Evolutionary conservation across 78 protist genomes (phyloP).

Genomic region (Dictyostelium brefeldianum): DNA sequence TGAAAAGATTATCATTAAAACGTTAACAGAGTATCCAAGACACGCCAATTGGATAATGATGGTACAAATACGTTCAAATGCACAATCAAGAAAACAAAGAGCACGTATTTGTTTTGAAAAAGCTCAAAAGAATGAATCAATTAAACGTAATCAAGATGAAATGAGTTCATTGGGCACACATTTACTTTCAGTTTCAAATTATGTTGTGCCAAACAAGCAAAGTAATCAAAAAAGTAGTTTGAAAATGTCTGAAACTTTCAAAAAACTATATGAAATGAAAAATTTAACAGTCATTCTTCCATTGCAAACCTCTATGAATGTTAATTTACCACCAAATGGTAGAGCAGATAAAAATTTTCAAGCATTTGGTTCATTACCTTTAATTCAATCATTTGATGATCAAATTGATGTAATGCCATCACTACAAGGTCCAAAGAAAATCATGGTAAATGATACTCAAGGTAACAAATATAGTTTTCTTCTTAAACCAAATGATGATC

Average conservation of each 20-base stretch:
- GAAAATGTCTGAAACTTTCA: background rate
- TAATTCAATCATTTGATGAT: slow-evolving; percentile 67
- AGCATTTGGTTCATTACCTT: slow-evolving; percentile 46
- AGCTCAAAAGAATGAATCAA: background rate
- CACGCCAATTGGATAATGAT: slow-evolving; percentile 89
- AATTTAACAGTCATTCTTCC: slow-evolving; percentile 78
- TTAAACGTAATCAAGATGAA: slow-evolving; percentile 28
- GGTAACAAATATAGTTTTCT: slow-evolving; percentile 86
- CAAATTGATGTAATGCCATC: slow-evolving; percentile 85
- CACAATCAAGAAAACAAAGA: background rate
- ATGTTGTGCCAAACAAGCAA: background rate
- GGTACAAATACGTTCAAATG: slow-evolving; percentile 10
- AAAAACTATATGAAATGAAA: slow-evolving; percentile 13
- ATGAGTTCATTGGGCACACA: background rate
- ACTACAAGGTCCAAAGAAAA: slow-evolving; percentile 91
- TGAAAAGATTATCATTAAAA: slow-evolving; percentile 21
- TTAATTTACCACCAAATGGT: slow-evolving; percentile 48
- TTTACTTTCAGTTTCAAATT: slow-evolving; percentile 9
- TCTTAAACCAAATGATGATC: slow-evolving; percentile 97
- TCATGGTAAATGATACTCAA: slow-evolving; percentile 76
- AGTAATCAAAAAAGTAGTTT: background rate
- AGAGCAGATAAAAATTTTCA: background rate
- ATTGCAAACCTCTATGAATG: slow-evolving; percentile 44
- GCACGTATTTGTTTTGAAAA: slow-evolving; percentile 7
- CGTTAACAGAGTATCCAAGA: slow-evolving; percentile 80